phyloP scores from a whole-genome alignment of 768 basidiomycete species.

The Pleurotus platypus region DNA sequence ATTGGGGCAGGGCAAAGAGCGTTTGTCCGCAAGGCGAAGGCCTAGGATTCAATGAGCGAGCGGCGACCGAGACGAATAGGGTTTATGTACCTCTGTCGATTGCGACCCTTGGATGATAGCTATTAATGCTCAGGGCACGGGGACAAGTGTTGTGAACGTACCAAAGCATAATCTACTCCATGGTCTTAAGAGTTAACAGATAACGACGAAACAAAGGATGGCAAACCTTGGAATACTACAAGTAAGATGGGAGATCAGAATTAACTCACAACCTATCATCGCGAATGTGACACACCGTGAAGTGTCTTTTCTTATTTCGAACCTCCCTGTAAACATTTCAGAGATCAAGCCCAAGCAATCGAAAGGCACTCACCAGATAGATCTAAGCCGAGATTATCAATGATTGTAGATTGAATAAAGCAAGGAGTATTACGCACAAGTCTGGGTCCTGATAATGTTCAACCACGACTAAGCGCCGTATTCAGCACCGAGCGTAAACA shows the following conservation, averaged over 20 bases:
- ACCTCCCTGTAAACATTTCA: conserved; percentile 67
- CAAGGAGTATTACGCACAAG: conserved; percentile 46
- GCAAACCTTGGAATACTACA: conserved; percentile 75
- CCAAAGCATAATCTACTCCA: conserved; percentile 82
- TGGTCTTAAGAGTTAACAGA: conserved; percentile 1
- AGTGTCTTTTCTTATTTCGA: conserved; percentile 77
- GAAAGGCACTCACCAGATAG: conserved; percentile 65
- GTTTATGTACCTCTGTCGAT: conserved; percentile 71
- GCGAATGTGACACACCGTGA: conserved; percentile 55
- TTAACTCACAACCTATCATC: background rate
- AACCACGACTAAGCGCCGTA: conserved; percentile 57
- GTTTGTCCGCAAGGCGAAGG: conserved; percentile 90
- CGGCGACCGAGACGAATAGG: background rate
- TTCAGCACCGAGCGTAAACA: background rate
- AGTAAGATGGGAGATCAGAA: background rate
- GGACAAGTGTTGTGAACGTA: conserved; percentile 20
- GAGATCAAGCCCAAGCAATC: background rate
- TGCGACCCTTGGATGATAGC: conserved; percentile 65
- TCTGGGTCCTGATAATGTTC: conserved; percentile 71
- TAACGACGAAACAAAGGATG: background rate
- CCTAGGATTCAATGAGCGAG: conserved; percentile 30
- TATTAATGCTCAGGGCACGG: background rate
- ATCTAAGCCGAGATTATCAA: conserved; percentile 36
- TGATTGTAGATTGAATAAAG: background rate
- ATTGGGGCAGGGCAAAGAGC: conserved; percentile 82